Percentiles rank a stretch among this genome's conserved stretches.
Conservation (phyloP, 768 basidiomycete species). For the Butyriboletus loyo region DNA sequence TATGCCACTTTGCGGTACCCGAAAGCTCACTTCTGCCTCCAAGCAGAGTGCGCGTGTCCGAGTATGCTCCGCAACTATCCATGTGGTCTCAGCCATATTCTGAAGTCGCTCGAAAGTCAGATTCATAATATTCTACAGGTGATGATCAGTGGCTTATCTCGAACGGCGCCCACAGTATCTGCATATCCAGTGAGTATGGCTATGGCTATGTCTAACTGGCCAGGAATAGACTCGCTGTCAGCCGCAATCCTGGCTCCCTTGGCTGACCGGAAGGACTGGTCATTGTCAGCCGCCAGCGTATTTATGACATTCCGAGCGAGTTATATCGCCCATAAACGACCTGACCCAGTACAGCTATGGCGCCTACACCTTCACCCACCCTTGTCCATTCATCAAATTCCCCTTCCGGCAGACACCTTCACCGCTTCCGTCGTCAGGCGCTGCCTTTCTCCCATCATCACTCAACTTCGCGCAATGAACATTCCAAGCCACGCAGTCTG, state of each 20-base stretch:
- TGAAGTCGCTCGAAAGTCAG: neutral
- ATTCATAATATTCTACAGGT: neutral
- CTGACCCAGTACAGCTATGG: constrained; percentile 16
- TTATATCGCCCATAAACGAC: neutral
- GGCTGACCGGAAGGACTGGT: constrained; percentile 15
- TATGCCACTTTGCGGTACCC: neutral
- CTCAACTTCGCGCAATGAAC: neutral
- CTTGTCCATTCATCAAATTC: constrained; percentile 1
- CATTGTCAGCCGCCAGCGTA: constrained; percentile 26
- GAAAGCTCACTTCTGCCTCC: neutral
- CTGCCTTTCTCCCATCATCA: constrained; percentile 2
- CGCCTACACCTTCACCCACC: constrained; percentile 15
- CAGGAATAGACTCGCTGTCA: constrained; percentile 9
- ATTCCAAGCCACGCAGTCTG: constrained; percentile 4
- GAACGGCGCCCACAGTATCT: neutral
- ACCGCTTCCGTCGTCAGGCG: constrained; percentile 17
- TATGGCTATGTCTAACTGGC: neutral
- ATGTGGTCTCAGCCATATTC: neutral
- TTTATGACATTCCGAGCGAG: constrained; percentile 19
- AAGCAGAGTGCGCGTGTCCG: neutral
- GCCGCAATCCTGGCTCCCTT: constrained; percentile 11
- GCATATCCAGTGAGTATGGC: neutral
- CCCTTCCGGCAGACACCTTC: constrained; percentile 5
- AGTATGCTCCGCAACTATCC: neutral
- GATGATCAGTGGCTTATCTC: neutral